Evolutionary conservation across 2,329 filamentous ascomycete species (phyloP), one percentile per base, ranked within the genome.

Genomic region (Neobulgaria alba): DNA sequence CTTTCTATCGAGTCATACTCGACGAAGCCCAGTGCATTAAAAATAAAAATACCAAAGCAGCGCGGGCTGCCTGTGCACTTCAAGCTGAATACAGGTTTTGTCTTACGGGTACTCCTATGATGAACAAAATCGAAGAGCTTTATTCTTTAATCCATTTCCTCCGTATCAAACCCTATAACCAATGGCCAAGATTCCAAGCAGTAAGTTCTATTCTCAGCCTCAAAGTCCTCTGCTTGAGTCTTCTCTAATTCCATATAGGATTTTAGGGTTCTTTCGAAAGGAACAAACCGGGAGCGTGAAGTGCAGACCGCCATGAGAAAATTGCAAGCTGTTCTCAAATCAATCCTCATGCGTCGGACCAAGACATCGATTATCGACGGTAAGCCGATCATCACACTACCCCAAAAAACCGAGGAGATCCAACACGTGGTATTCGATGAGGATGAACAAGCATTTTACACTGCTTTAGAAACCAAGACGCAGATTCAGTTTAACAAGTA

Each of bases 21-120:
- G 85, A 92, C 50, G 85, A 90, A 61, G 82, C 84, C 2, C 85
- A 90, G 55, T 80, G 72, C 55, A 85, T 90, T 66, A 90, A 90
- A 65, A 90, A 89, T 55, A 73, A 73, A 42, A 68, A 65, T 30
- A 81, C 82, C 0, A 73, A 76, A 47, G 64, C 71, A 4, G 73
- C 82, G 1, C 68, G 70, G 47, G 83, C 76, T 3, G 75, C 75
- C 20, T 74, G 67, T 50, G 59, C 63, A 9, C 61, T 92, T 12
- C 63, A 72, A 45, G 67, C 82, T 10, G 67, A 65, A 26, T 75
- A 83, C 56, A 72, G 85, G 35, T 79, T 85, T 66, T 87, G 82
- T 56, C 73, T 90, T 60, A 86, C 81, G 3, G 85, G 85, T 18
- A 92, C 85, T 0, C 85, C 85, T 0, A 88, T 90, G 82, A 92